These are phyloP conservation scores for Acer yangbiense DNA, from an alignment of 345 rosid species.

Conservation along the genomic window DNA sequence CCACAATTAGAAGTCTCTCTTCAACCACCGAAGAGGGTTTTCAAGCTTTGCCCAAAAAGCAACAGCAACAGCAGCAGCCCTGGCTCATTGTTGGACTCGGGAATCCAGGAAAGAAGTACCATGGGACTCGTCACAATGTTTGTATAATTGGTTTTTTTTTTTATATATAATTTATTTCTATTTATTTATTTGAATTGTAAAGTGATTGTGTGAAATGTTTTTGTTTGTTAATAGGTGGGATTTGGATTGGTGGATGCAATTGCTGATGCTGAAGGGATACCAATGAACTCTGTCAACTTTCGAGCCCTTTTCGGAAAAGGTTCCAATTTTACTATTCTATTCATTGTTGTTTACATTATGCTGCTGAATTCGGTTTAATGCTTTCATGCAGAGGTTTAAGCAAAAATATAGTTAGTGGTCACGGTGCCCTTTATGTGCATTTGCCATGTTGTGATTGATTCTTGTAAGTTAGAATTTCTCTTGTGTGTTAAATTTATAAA, in stretches of 20 bases:
- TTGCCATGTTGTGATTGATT: neutral
- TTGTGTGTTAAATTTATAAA: neutral
- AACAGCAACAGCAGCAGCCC: conserved; percentile 44
- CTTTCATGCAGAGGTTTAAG: too few species aligned
- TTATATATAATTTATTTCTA: neutral
- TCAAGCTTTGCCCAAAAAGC: conserved; percentile 28
- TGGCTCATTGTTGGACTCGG: conserved; percentile 96
- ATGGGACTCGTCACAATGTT: conserved; percentile 89
- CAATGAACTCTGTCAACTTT: conserved; percentile 60
- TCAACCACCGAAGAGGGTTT: conserved; percentile 9
- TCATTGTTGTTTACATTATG: neutral
- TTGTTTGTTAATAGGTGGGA: conserved; percentile 60
- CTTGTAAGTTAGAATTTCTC: neutral
- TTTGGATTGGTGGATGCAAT: conserved; percentile 87
- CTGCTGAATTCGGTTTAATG: neutral
- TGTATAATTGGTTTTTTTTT: neutral
- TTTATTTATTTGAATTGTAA: neutral
- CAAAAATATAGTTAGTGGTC: too few species aligned
- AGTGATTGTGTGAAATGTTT: neutral
- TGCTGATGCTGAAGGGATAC: conserved; percentile 88
- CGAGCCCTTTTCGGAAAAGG: conserved; percentile 86
- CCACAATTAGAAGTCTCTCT: conserved; percentile 24
- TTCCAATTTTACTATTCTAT: conserved; percentile 13
- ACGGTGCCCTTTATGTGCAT: neutral
- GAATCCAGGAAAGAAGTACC: conserved; percentile 79